Evolutionary conservation across 208 protist genomes (phyloP), one percentile per base, ranked within the genome.

Genomic region (Acanthamoeba royreba): DNA sequence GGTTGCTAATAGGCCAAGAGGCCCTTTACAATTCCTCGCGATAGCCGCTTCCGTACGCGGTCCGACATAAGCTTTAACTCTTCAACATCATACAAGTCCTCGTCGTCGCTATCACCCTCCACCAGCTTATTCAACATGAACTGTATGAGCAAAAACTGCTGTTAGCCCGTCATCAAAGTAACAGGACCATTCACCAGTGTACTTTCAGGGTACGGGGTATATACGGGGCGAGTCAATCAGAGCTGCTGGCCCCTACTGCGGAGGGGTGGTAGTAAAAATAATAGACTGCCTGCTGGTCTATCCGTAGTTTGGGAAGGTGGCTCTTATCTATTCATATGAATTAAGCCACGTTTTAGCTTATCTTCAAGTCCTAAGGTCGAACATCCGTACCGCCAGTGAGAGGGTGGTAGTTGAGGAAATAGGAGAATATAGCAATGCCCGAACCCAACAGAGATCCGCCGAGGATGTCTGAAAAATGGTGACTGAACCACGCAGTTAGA

Each of bases 391-490:
- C 72, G 42, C 72, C 19, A n/a, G 42, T 52, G 9, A 83, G 19
- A 19, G 72, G 22, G 43, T 83, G 72, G 28, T 83, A 83, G 72
- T 83, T 83, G 72, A 83, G 72, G 72, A 83, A 83, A 43, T 83
- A 83, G 42, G 72, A 47, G 22, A 83, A 83, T 1, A 83, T 33
- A 43, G 72, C 72, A 31, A 83, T 83, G 42, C 72, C 72, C 72
- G 72, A 46, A 0, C 72, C 72, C 72, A 83, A n/a, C 28, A 83
- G 42, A n/a, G 72, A 83, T 11, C 72, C 72, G 25, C 42, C 72
- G 1, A 83, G 17, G 25, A 83, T 83, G 43, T 83, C 72, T 43
- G 72, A 83, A 15, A 83, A 83, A 52, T 83, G 72, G 42, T 83
- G 72, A 15, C 72, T 83, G 25, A 45, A 86, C 74, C 9, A 63